Evolutionary conservation across 1,284 basidiomycete species (phyloP), one percentile per base, ranked within the genome.

Genomic region (Puccinia brachypodii): DNA sequence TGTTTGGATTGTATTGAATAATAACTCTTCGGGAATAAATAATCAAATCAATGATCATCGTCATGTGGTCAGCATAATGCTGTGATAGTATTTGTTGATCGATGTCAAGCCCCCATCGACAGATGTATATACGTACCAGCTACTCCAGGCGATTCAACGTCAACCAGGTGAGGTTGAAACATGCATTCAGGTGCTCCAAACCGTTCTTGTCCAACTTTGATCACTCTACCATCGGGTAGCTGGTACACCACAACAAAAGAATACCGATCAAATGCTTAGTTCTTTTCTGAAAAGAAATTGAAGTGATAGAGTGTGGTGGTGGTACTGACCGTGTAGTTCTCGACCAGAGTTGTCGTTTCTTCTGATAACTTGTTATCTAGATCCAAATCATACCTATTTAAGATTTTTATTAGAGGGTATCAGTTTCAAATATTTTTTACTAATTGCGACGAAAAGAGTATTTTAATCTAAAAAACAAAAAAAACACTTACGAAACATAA

Each of bases 161-260:
- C 97, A 76, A 99, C 95, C 9, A 99, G 90, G 87, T 98, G 94
- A 33, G 97, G 97, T 88, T 99, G 96, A 92, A 99, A 99, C 94
- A 99, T 95, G 89, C 97, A 99, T 88, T 99, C 97, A 14, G 97
- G 97, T n/a, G 96, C 97, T 88, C 98, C 95, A 87, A 98, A 99
- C n/a, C 97, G 92, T 87, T 99, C 97, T 1, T 94, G 95, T 36
- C 96, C 97, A 79, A 99, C 94, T 89, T 97, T 98, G 90, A 99
- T 98, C 42, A 90, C 91, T 66, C 97, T 92, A 1, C 97, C 97
- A 85, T 99, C 96, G 1, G 97, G 97, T 38, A 99, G 92, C 93
- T 96, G 83, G 68, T 68, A 53, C 53, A 47, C 69, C n/a, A 44
- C 33, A 14, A 25, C 33, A 42, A 19, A 28, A 68, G 40, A 47